phyloP scores from a whole-genome alignment of 192 early-diverging fungal genomes.

The Thoreauomyces humboldtii region DNA sequence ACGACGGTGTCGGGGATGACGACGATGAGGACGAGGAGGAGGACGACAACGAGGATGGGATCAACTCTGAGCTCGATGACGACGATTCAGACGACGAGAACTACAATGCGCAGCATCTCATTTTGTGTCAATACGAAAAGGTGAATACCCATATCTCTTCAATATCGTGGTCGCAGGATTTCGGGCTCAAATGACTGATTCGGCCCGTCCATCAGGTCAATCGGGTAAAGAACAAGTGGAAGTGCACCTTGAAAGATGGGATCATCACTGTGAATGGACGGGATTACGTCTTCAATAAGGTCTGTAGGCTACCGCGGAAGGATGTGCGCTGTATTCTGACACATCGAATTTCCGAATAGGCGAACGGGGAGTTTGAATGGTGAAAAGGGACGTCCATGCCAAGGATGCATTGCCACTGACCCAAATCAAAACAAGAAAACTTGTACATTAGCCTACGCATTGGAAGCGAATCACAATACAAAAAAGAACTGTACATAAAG shows the following conservation, averaged over 20 bases:
- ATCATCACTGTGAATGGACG: slow-evolving; percentile 93
- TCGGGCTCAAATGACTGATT: too few relatives aligned
- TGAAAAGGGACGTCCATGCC: slow-evolving; percentile 37
- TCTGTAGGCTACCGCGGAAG: slow-evolving; percentile 4
- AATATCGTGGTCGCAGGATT: too few relatives aligned
- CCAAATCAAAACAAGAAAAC: too few relatives aligned
- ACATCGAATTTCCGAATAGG: slow-evolving; percentile 13
- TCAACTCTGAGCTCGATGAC: slow-evolving; percentile 55
- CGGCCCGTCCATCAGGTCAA: slow-evolving; percentile 58
- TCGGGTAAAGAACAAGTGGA: slow-evolving; percentile 98
- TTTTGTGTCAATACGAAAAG: slow-evolving; percentile 57
- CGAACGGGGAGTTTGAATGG: slow-evolving; percentile 97
- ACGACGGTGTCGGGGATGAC: slow-evolving; percentile 43
- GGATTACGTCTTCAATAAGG: slow-evolving; percentile 93
- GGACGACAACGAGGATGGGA: slow-evolving; percentile 41
- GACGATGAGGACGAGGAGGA: slow-evolving; percentile 50
- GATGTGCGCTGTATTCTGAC: not conserved
- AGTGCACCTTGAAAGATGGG: slow-evolving; percentile 94
- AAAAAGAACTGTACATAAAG: slow-evolving; percentile 5
- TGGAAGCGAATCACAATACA: not conserved
- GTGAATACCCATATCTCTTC: slow-evolving; percentile 78
- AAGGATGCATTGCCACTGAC: not conserved
- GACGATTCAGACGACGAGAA: slow-evolving; percentile 44
- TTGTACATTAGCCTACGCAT: not conserved
- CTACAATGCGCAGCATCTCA: slow-evolving; percentile 28